These are phyloP conservation scores for Oidium heveae DNA, from an alignment of 2,329 filamentous ascomycete genomes.

Conservation along the genomic window DNA sequence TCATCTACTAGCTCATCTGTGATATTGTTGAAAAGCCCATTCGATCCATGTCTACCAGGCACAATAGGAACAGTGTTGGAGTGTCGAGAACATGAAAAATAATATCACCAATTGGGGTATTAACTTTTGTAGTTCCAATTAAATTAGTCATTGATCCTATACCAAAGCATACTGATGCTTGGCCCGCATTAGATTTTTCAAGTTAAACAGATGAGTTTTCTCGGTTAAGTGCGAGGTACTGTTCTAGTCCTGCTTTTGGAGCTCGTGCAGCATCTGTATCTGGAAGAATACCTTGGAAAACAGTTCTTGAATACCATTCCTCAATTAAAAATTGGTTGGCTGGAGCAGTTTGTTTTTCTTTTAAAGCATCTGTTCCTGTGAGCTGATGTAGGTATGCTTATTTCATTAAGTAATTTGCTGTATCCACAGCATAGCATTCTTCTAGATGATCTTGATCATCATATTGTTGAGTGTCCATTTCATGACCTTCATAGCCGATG, in stretches of 20 bases:
- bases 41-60: neutral
- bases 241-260: neutral
- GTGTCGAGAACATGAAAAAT: neutral
- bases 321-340: neutral
- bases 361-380: neutral
- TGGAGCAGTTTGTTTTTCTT: neutral
- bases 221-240: neutral
- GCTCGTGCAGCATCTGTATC: neutral
- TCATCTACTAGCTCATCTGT: neutral
- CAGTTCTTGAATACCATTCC: neutral
- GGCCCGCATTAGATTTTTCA: neutral
- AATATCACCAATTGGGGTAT: neutral
- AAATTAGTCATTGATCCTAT: neutral
- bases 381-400: neutral
- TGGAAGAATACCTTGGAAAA: too few species aligned
- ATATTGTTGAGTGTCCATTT: neutral
- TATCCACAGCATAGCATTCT: neutral
- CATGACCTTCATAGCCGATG: neutral
- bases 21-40: neutral
- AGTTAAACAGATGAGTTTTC: neutral
- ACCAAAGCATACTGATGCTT: neutral
- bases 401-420: neutral
- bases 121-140: neutral
- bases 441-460: neutral
- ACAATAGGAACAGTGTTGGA: neutral